Evolutionary conservation across 1,284 basidiomycete genomes (phyloP), one percentile per base, ranked within the genome.

Genomic region (Fomitiporia mediterranea): DNA sequence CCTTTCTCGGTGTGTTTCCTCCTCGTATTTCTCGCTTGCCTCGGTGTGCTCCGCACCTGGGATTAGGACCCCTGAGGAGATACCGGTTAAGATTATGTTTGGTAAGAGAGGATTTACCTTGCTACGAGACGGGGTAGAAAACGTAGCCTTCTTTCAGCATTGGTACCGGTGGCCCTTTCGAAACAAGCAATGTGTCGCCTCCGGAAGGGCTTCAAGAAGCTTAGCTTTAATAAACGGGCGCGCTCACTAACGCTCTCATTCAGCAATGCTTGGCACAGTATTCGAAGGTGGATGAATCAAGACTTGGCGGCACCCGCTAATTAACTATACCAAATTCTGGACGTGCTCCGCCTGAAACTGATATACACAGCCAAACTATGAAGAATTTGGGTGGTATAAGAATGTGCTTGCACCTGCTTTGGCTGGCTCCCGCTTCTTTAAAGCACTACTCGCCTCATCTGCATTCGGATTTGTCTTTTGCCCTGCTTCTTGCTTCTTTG

Each of bases 361-460:
- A 35, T 17, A n/a, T n/a, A n/a, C n/a, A n/a, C n/a, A 50, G 30
- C 37, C 32, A 46, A 46, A 17, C 44, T 50, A 50, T 50, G 19
- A 35, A 50, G 27, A 8, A 11, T 21, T n/a, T 11, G 48, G 15
- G 32, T 37, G 19, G 48, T 34, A 32, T 32, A 4, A n/a, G 19
- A 7, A 6, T 51, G 30, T n/a, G n/a, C 23, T 49, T 27, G 13
- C 4, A 13, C 27, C 47, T n/a, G 47, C 27, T 28, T 9, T n/a
- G 5, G 5, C 7, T 23, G 11, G 21, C 37, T 37, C 17, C 50
- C 13, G 15, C 50, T 27, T 51, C 50, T n/a, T n/a, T n/a, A n/a
- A 13, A 43, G 42, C 21, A 13, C 15, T 13, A n/a, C 42, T 5
- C 15, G 34, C 32, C 35, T 39, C 25, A 2, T 25, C 13, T 5